Conservation (phyloP, 768 basidiomycete species). For the Rhodosporidiobolus odoratus region DNA sequence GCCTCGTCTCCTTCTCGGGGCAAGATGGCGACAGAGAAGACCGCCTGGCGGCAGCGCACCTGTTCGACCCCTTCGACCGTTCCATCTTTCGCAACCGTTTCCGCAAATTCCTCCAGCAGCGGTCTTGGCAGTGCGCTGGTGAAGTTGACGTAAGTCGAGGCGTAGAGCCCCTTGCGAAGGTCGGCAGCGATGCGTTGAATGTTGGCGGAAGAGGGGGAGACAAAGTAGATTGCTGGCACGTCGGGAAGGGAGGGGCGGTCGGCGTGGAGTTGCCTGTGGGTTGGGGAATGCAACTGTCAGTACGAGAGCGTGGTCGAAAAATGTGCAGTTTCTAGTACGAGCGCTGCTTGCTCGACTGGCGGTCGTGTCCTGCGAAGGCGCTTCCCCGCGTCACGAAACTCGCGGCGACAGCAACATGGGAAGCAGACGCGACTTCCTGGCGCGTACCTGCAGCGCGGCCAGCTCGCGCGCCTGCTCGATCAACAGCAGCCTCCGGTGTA, state of each 20-base stretch:
- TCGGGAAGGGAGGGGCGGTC: conserved; percentile 81
- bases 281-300: background rate
- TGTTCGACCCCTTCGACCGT: conserved; percentile 76
- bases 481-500: too few relatives aligned
- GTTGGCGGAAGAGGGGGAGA: conserved; percentile 80
- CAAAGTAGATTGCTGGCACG: conserved; percentile 95
- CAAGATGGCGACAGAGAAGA: background rate
- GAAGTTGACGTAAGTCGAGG: conserved; percentile 90
- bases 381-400: too few relatives aligned
- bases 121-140: conserved; percentile 83
- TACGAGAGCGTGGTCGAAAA: background rate
- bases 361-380: too few relatives aligned
- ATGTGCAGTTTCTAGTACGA: too few relatives aligned
- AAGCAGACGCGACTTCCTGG: too few relatives aligned
- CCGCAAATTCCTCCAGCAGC: conserved; percentile 87
- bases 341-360: too few relatives aligned
- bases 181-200: conserved; percentile 77
- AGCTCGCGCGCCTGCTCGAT: too few relatives aligned
- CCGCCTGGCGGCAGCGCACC: conserved; percentile 47
- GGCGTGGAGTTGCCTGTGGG: conserved; percentile 78
- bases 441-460: too few relatives aligned
- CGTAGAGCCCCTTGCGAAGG: conserved; percentile 79
- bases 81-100: conserved; percentile 74
- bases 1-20: background rate
- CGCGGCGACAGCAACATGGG: too few relatives aligned